Evolutionary conservation across 2,329 filamentous ascomycete species (phyloP), one percentile per base, ranked within the genome.

Genomic region (Beauveria sp.): DNA sequence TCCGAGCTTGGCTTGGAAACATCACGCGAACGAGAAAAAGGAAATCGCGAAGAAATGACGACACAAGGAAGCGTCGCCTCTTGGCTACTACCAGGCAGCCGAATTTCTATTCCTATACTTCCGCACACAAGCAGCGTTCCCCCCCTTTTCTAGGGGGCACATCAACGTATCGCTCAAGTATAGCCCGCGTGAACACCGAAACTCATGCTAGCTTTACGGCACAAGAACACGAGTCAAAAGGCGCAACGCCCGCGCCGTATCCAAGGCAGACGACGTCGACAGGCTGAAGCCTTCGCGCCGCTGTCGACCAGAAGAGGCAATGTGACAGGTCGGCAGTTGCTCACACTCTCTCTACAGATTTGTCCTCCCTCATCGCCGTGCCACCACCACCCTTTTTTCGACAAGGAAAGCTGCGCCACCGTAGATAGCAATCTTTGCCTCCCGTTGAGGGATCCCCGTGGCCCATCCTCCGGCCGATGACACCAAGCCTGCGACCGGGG

Each of bases 261-360:
- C 22, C 20, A 2, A 55, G 53, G 53, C 53, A 55, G 53, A 20
- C 40, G 40, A 28, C 40, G 41, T 26, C 40, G 34, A 22, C 22
- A 41, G 48, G 53, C 53, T 7, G 28, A 40, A 46, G 53, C 24
- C 53, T 26, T 34, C 24, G 34, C 40, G 7, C n/a, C 53, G 10
- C 34, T 40, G 14, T 30, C 53, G 22, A n/a, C 34, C 34, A 16
- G 16, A 28, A 20, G 22, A 54, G 40, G 24, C 40, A 55, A 55
- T 55, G 53, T 55, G 24, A 46, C 53, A 44, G 53, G 53, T 55
- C 53, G 53, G 53, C 53, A 55, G 37, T 55, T 55, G 24, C 53
- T 16, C 20, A 40, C 18, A 10, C 40, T 18, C 40, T 44, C 9
- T 54, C 24, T 51, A 30, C 24, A 26, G 18, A 18, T 30, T 43